Percentiles rank a stretch among this genome's conserved stretches.
phyloP scores from a whole-genome alignment of 1,284 basidiomycete genomes.

The Leccinum griseonigrum region DNA sequence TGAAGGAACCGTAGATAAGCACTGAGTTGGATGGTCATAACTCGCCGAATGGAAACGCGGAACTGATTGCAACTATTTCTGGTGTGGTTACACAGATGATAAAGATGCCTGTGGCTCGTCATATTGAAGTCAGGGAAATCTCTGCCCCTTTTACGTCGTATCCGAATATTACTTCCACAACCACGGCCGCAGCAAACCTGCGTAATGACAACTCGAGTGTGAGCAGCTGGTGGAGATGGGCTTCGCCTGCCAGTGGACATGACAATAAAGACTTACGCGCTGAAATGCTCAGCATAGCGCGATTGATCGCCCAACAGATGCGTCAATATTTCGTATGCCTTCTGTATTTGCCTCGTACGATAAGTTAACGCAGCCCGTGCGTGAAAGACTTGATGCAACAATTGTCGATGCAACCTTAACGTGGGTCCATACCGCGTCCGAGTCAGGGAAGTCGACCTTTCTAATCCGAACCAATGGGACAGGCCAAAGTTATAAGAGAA shows the following conservation, averaged over 20 bases:
- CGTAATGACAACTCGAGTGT: background rate
- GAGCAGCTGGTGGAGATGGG: too few relatives aligned
- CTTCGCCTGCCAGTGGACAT: constrained; percentile 7
- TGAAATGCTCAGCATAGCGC: background rate
- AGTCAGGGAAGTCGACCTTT: background rate
- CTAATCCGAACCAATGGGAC: background rate
- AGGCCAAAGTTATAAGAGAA: background rate
- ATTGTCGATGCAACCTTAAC: background rate
- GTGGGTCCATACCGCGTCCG: background rate
- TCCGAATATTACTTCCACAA: background rate
- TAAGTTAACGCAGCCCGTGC: background rate
- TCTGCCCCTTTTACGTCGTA: background rate
- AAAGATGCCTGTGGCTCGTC: background rate
- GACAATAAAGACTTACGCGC: background rate
- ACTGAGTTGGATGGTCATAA: background rate
- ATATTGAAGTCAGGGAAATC: background rate
- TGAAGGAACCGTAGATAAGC: background rate
- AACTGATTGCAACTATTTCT: background rate
- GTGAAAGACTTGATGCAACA: background rate
- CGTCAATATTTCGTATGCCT: background rate
- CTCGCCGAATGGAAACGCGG: background rate
- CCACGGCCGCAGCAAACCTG: background rate
- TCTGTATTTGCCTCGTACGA: background rate
- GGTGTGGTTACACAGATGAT: background rate
- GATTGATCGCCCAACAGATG: background rate